phyloP scores from a whole-genome alignment of 2,329 filamentous ascomycete species.

The Ilyonectria robusta region DNA sequence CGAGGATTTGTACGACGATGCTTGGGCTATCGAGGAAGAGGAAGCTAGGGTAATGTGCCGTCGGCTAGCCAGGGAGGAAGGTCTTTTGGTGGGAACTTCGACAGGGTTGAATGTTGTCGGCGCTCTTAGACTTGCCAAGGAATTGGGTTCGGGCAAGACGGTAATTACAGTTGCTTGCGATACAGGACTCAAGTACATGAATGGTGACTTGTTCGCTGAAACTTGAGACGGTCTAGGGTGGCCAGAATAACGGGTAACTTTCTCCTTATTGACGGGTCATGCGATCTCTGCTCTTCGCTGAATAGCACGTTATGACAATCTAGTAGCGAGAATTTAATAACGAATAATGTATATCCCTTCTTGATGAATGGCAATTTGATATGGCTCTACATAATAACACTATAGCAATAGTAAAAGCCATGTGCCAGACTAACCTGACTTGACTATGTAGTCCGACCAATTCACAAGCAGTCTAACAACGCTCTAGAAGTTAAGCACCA shows the following conservation, averaged over 20 bases:
- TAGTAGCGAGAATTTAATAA: too few species aligned
- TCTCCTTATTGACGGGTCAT: too few species aligned
- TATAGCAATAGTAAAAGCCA: too few species aligned
- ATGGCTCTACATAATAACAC: too few species aligned
- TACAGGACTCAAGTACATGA: constrained; percentile 20
- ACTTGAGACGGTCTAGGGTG: background rate
- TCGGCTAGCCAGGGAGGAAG: constrained; percentile 6
- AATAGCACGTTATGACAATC: too few species aligned
- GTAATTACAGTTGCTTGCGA: constrained; percentile 18
- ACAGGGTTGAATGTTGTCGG: constrained; percentile 8
- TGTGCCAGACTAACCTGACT: too few species aligned
- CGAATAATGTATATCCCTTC: too few species aligned
- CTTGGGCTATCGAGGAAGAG: background rate
- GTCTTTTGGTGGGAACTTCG: constrained; percentile 6
- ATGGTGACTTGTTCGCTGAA: background rate
- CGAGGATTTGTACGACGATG: background rate
- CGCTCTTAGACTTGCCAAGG: constrained; percentile 2
- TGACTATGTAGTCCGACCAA: too few species aligned
- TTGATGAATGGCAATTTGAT: too few species aligned
- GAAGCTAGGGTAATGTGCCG: constrained; percentile 2
- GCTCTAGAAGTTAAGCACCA: too few species aligned
- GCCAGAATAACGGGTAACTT: background rate
- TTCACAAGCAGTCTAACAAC: too few species aligned
- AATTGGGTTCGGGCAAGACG: constrained; percentile 15
- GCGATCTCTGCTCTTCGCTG: too few species aligned